Conservation (phyloP, 129 eudicot genomes). For the Centaurea solstitialis region DNA sequence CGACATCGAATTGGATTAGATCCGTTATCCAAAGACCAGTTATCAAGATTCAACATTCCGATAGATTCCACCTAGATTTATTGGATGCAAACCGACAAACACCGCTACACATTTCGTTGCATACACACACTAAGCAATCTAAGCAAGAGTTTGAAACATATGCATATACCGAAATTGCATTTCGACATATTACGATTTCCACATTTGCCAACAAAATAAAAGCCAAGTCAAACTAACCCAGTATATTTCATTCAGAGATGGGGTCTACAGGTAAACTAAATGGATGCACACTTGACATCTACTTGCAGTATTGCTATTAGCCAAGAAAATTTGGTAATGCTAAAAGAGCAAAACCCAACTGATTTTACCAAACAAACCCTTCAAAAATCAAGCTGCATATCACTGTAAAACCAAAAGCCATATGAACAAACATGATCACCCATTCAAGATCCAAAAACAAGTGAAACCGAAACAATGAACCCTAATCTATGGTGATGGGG, state of each 20-base stretch:
- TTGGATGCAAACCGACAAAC: too few species aligned
- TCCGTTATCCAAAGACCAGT: too few species aligned
- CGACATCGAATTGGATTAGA: too few species aligned
- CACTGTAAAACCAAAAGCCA: conserved; percentile 7
- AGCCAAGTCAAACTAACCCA: neutral
- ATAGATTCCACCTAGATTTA: too few species aligned
- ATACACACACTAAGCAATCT: too few species aligned
- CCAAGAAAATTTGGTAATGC: neutral
- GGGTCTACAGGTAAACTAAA: too few species aligned
- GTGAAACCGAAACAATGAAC: neutral
- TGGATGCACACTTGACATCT: neutral
- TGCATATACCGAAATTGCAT: neutral
- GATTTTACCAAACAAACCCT: neutral
- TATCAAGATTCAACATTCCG: too few species aligned
- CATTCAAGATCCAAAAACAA: conserved; percentile 4
- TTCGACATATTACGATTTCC: neutral
- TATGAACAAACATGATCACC: conserved; percentile 10
- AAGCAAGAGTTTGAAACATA: neutral
- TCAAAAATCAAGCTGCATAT: neutral
- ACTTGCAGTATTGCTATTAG: neutral
- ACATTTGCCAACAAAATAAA: neutral
- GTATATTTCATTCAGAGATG: neutral
- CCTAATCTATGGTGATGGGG: conserved; percentile 32
- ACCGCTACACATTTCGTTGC: too few species aligned
- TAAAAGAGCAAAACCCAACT: neutral